phyloP scores from a whole-genome alignment of 768 basidiomycete genomes.

The Rubroboletus satanas region DNA sequence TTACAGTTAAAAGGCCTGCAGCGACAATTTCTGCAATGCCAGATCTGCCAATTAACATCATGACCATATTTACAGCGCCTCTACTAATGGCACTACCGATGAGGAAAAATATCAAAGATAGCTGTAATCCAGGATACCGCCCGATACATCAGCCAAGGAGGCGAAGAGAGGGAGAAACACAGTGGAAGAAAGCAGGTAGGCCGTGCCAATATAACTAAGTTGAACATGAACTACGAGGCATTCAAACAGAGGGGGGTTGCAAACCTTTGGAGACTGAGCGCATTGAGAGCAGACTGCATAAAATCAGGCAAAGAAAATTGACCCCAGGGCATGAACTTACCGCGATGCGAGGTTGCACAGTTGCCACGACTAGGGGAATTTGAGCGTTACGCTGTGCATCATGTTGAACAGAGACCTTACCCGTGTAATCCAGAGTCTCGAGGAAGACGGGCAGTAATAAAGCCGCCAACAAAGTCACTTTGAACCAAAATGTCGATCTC shows the following conservation, averaged over 20 bases:
- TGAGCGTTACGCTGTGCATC: too few relatives aligned
- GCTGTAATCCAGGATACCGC: neutral
- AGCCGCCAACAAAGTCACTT: neutral
- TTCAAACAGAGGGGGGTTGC: neutral
- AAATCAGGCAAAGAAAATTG: neutral
- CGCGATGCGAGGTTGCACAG: neutral
- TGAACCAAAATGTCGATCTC: neutral
- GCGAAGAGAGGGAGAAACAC: neutral
- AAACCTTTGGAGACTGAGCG: neutral
- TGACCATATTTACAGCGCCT: neutral
- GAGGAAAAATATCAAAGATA: neutral
- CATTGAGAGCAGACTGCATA: neutral
- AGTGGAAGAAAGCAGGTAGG: neutral
- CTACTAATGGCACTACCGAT: neutral
- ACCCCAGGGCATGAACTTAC: neutral
- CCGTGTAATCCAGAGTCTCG: neutral
- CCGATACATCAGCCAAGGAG: neutral
- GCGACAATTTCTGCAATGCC: neutral
- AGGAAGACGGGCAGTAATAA: neutral
- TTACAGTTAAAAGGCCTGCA: neutral
- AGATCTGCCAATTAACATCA: neutral
- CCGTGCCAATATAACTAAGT: neutral
- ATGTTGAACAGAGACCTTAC: neutral
- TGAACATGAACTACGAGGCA: neutral
- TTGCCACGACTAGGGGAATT: neutral